A percentile compares a stretch with the other conserved stretches of the same genome.
These are phyloP conservation scores for Psilocybe tampanensis DNA, from an alignment of 768 basidiomycete species.

Conservation along the genomic window DNA sequence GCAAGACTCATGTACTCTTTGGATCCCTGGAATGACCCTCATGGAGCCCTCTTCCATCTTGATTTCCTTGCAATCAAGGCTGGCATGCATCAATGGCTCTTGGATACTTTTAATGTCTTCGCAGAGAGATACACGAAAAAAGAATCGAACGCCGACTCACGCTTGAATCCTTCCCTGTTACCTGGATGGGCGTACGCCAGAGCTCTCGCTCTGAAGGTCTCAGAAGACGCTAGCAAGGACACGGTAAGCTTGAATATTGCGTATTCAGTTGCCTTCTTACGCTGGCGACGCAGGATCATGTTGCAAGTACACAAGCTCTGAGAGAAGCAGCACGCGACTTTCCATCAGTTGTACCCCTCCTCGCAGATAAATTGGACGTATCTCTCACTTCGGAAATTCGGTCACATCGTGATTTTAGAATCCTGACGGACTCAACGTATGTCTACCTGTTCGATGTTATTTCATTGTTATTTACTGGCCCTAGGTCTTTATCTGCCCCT, in stretches of 20 bases:
- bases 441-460: constrained; percentile 23
- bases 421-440: constrained; percentile 70
- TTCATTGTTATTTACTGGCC: no score
- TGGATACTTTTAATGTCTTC: constrained; percentile 64
- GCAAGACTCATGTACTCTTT: constrained; percentile 82
- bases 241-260: constrained; percentile 24
- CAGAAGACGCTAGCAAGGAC: constrained; percentile 48
- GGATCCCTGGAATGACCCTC: constrained; percentile 88
- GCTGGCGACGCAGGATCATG: constrained; percentile 43
- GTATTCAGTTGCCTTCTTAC: background rate
- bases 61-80: constrained; percentile 87
- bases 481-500: constrained; percentile 40
- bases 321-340: constrained; percentile 74
- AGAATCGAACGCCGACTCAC: constrained; percentile 19
- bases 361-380: constrained; percentile 87
- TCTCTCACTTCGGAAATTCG: constrained; percentile 59
- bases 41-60: constrained; percentile 80
- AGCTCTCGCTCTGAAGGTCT: constrained; percentile 65
- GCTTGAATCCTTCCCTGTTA: constrained; percentile 58
- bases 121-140: constrained; percentile 23
- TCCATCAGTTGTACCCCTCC: constrained; percentile 78
- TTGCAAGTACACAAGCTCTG: constrained; percentile 67
- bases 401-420: constrained; percentile 63
- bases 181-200: constrained; percentile 81
- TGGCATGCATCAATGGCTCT: constrained; percentile 78